phyloP scores from a whole-genome alignment of 352 stramenopile species.

The Globisporangium heterothallicum region DNA sequence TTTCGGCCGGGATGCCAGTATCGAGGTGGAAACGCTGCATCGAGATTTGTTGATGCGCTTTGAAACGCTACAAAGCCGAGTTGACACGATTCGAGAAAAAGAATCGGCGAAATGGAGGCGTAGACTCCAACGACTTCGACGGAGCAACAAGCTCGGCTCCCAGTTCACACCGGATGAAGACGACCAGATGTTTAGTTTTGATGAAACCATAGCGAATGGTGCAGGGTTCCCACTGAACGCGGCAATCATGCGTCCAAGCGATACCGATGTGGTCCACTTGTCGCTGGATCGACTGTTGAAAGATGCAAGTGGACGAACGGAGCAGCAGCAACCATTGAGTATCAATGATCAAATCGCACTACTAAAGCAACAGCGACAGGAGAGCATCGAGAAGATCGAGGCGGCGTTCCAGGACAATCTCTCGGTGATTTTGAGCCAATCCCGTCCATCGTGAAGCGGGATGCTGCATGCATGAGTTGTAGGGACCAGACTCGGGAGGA shows the following conservation, averaged over 20 bases:
- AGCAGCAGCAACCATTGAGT: neutral
- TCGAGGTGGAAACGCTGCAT: conserved; percentile 54
- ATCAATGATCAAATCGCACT: conserved; percentile 31
- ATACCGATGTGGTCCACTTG: conserved; percentile 14
- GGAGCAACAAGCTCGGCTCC: neutral
- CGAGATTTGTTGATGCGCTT: conserved; percentile 40
- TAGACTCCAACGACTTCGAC: conserved; percentile 15
- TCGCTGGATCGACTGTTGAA: conserved; percentile 9
- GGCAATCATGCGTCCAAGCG: conserved; percentile 6
- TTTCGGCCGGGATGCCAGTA: conserved; percentile 49
- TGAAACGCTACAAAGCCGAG: conserved; percentile 21
- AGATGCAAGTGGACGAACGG: conserved; percentile 4
- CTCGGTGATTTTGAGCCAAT: conserved; percentile 19
- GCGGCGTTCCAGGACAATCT: conserved; percentile 36
- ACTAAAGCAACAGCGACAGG: conserved; percentile 27
- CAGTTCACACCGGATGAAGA: conserved; percentile 15
- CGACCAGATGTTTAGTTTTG: conserved; percentile 18
- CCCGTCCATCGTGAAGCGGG: conserved; percentile 1
- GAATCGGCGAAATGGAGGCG: conserved; percentile 26
- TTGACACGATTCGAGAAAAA: conserved; percentile 21
- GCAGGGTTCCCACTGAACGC: neutral
- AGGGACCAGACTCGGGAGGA: no score
- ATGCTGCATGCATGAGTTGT: neutral
- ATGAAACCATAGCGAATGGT: conserved; percentile 1
- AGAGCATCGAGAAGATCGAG: conserved; percentile 28